These are phyloP conservation scores for Hanseniaspora opuntiae DNA, from an alignment of 805 yeast species.

Conservation along the genomic window DNA sequence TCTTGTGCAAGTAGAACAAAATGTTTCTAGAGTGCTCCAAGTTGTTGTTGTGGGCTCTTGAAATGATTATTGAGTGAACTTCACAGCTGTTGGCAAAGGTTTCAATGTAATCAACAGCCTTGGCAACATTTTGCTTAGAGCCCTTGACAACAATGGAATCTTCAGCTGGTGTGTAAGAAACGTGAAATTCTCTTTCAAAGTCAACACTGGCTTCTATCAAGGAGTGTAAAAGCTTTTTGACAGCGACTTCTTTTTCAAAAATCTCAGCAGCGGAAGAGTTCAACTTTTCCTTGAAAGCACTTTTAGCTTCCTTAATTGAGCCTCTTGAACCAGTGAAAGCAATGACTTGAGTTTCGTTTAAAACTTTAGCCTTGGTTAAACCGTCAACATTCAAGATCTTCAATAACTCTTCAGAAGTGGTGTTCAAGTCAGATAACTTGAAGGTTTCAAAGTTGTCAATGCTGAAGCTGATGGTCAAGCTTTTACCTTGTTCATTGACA, in stretches of 20 bases:
- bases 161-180: slow-evolving; percentile 43
- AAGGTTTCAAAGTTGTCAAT: slow-evolving; percentile 24
- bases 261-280: slow-evolving; percentile 34
- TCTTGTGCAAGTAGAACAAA: slow-evolving; percentile 47
- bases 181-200: slow-evolving; percentile 37
- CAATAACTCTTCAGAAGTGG: slow-evolving; percentile 24
- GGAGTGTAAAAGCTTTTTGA: slow-evolving; percentile 59
- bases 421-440: slow-evolving; percentile 23
- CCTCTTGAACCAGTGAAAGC: slow-evolving; percentile 61
- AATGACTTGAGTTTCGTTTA: slow-evolving; percentile 28
- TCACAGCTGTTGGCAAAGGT: slow-evolving; percentile 43
- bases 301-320: slow-evolving; percentile 42
- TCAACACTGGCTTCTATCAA: slow-evolving; percentile 35
- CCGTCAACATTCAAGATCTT: slow-evolving; percentile 15
- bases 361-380: slow-evolving; percentile 18
- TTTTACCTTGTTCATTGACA: slow-evolving; percentile 61
- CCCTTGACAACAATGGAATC: slow-evolving; percentile 49
- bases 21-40: slow-evolving; percentile 61
- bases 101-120: slow-evolving; percentile 53
- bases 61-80: slow-evolving; percentile 62
- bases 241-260: slow-evolving; percentile 40
- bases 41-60: slow-evolving; percentile 79
- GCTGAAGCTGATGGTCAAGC: slow-evolving; percentile 36
- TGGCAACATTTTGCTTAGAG: slow-evolving; percentile 39
- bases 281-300: slow-evolving; percentile 34